Evolutionary conservation across 192 early-diverging fungal genomes (phyloP).

Genomic region (Polychytrium aggregatum): DNA sequence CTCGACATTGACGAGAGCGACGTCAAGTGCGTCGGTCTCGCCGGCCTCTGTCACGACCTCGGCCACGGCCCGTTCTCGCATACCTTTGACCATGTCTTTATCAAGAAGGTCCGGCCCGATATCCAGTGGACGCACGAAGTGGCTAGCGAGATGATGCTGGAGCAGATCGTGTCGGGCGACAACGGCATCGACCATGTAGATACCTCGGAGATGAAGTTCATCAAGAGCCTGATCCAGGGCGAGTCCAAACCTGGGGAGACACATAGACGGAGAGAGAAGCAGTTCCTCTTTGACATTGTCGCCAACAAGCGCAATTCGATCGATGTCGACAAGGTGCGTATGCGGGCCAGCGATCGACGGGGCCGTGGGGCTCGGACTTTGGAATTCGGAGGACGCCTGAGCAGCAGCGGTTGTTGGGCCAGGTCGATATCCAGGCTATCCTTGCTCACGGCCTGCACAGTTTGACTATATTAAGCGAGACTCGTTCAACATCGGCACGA

Average conservation of each 20-base stretch:
- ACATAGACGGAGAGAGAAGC: too few species aligned
- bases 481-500: constrained; percentile 70
- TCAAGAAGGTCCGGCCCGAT: constrained; percentile 41
- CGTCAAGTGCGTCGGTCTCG: constrained; percentile 73
- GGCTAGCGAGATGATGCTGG: constrained; percentile 77
- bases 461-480: constrained; percentile 46
- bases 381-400: too few species aligned
- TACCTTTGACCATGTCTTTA: constrained; percentile 85
- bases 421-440: too few species aligned
- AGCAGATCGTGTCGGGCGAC: constrained; percentile 64
- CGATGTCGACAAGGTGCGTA: constrained; percentile 89
- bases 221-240: constrained; percentile 38
- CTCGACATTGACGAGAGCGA: constrained; percentile 69
- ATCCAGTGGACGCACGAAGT: constrained; percentile 34
- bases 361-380: too few species aligned
- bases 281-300: constrained; percentile 91
- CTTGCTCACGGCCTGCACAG: too few species aligned
- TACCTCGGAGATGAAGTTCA: constrained; percentile 15
- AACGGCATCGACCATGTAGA: constrained; percentile 60
- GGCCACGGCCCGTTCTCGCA: constrained; percentile 97
- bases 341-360: too few species aligned
- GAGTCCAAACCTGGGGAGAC: too few species aligned
- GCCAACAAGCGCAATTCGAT: constrained; percentile 88
- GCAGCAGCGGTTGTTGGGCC: too few species aligned
- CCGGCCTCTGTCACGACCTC: constrained; percentile 90